Percentiles rank a stretch among this genome's conserved stretches.
phyloP scores from a whole-genome alignment of 805 yeast species.

The Limtongia smithiae region DNA sequence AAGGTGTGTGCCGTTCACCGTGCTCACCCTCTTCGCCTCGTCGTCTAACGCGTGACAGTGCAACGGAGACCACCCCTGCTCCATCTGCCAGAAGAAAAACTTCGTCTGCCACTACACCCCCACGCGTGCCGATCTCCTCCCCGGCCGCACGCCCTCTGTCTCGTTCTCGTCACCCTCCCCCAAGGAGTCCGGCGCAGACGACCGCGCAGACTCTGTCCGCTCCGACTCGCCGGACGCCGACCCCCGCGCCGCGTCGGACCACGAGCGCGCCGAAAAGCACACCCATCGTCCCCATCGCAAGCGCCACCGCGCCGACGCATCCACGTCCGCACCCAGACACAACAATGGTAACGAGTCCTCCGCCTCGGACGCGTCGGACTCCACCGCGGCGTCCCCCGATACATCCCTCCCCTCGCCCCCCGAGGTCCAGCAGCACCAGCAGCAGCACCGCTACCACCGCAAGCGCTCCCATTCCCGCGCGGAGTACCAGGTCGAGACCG shows the following conservation, averaged over 20 bases:
- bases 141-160: constrained; percentile 9
- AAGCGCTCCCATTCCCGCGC: constrained; percentile 20
- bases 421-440: constrained; percentile 21
- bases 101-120: constrained; percentile 35
- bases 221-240: constrained; percentile 9
- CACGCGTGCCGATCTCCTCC: constrained; percentile 16
- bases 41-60: constrained; percentile 30
- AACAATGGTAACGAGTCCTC: too few species aligned
- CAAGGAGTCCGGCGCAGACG: constrained; percentile 4
- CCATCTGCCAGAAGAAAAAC: constrained; percentile 36
- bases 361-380: too few species aligned
- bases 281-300: too few species aligned
- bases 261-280: too few species aligned
- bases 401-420: constrained; percentile 18
- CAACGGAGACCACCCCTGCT: constrained; percentile 40
- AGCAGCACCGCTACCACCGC: constrained; percentile 19
- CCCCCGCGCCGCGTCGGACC: too few species aligned
- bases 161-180: constrained; percentile 22
- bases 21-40: neutral
- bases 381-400: constrained; percentile 17
- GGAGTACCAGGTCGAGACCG: constrained; percentile 27
- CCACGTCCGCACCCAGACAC: too few species aligned
- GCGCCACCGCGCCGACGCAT: too few species aligned
- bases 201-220: constrained; percentile 1
- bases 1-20: constrained; percentile 13